Evolutionary conservation across 352 stramenopile species (phyloP), one percentile per base, ranked within the genome.

Genomic region (Pythium monospermum): DNA sequence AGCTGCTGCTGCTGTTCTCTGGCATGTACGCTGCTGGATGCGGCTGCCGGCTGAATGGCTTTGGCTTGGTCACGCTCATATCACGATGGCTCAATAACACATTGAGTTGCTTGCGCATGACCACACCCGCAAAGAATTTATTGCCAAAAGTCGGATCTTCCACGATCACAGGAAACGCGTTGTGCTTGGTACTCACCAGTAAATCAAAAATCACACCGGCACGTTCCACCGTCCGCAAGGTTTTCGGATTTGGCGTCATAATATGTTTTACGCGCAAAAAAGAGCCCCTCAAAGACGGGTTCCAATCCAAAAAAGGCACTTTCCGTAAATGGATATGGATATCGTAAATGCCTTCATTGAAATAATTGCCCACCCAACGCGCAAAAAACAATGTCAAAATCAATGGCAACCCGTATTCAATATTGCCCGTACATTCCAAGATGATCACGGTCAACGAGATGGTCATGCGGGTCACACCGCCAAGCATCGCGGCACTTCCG

Each of bases 291-390:
- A 88, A 45, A 35, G 82, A 73, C 23, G 82, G 76, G 35, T 87
- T 76, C 76, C 77, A 90, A 46, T 93, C 82, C 11, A 93, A 56
- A 50, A 93, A 93, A 21, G 82, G 82, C 13, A 83, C 69, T 33
- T 77, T 76, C 7, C 76, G 96, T 22, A 98, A 68, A 47, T 98
- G 85, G 59, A 99, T 99, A 57, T 99, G 94, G 53, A 98, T 98
- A 66, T 99, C 96, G 76, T 99, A 99, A 38, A 99, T 88, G 18
- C 95, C 96, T 68, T 99, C 94, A 66, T 98, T 99, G 68, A 99
- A 99, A 35, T 97, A 85, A 70, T 99, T 99, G 22, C 96, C 96
- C 21, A 97, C 96, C 75, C 96, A 98, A 30, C 96, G 76, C 42
- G 96, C 95, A 12, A 95, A 88, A 72, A 99, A 98, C 6, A 98